These are phyloP conservation scores for Lupinus albus DNA, from an alignment of 306 rosid genomes.

Conservation along the genomic window DNA sequence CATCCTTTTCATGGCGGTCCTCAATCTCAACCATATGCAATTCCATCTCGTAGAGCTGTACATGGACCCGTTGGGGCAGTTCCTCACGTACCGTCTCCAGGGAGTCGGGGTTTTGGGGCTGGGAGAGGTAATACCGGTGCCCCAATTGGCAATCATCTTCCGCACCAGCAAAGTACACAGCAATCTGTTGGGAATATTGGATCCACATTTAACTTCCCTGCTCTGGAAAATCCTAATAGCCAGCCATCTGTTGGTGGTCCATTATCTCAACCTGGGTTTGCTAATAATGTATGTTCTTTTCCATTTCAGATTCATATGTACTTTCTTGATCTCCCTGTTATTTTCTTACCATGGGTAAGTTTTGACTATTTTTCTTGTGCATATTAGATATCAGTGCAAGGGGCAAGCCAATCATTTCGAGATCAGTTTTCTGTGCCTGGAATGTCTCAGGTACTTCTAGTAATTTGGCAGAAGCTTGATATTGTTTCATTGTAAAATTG, in stretches of 20 bases:
- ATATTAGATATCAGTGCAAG: slow-evolving; percentile 83
- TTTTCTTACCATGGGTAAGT: background rate
- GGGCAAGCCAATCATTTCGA: slow-evolving; percentile 76
- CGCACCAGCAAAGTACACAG: slow-evolving; percentile 86
- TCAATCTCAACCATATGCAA: slow-evolving; percentile 98
- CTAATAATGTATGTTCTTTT: slow-evolving; percentile 68
- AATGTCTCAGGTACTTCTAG: slow-evolving; percentile 80
- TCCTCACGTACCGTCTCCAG: slow-evolving; percentile 95
- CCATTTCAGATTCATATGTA: background rate
- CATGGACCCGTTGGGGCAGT: slow-evolving; percentile 99
- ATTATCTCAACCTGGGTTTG: slow-evolving; percentile 95
- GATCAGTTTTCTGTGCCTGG: slow-evolving; percentile 94
- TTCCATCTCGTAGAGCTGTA: slow-evolving; percentile 93
- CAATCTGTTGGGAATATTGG: slow-evolving; percentile 79
- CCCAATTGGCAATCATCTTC: slow-evolving; percentile 87
- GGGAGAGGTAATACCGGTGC: slow-evolving; percentile 86
- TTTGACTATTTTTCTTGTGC: slow-evolving; percentile 29
- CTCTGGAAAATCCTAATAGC: slow-evolving; percentile 87
- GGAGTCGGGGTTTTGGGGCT: slow-evolving; percentile 93
- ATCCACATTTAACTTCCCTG: slow-evolving; percentile 76
- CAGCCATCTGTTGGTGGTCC: slow-evolving; percentile 98
- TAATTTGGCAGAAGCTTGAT: slow-evolving; percentile 5
- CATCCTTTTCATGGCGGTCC: slow-evolving; percentile 87
- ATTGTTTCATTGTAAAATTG: slow-evolving; percentile 32
- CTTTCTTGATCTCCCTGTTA: slow-evolving; percentile 4